Base-by-base conservation (phyloP, 169 alveolate species). In the Plasmodium malariae region DNA sequence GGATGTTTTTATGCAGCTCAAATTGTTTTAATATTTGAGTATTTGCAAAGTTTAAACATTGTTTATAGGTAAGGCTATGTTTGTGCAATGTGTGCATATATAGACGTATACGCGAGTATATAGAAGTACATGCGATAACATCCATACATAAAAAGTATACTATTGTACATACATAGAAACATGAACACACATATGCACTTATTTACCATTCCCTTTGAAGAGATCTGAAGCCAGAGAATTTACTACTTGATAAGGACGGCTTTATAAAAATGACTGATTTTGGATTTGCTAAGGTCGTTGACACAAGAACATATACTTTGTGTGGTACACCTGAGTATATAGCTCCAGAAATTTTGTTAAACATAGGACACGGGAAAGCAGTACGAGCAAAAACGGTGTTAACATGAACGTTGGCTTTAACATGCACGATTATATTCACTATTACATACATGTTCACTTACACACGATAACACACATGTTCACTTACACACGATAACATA, bases 301-400 rank as follows among this genome's bases (percentile, higher is more conserved):
- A 97, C 90, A 96, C 97, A 51, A 96, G 99, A 72, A 98, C 99
- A 3, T 98, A 95, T 92, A 99, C 99, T 14, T 96, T 98, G 37
- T 99, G 99, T 83, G 99, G 99, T 4, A 98, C 99, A 19, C 99
- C 99, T 7, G 99, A 98, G 91, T 99, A 99, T 94, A 96, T 99
- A 36, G 99, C 99, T 0, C 99, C 99, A 0, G 99, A 99, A 92
- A 99, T 98, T 68, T 95, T 99, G 36, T 94, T 98, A 49, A 97
- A 98, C 93, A 94, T 96, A 59, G 99, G 99, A 0, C 98, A 97
- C 88, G 99, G 98, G 55, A 97, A 98, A 88, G 97, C 99, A 32
- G 99, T 98, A 55, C 17, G 83, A 32, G 32, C 43, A 26, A 21
- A 54, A 59, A 4, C 12, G 17, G 32, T 19, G 37, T 14, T n/a